Evolutionary conservation across 805 yeast genomes (phyloP).

Genomic region (Blastobotrys attinorum): DNA sequence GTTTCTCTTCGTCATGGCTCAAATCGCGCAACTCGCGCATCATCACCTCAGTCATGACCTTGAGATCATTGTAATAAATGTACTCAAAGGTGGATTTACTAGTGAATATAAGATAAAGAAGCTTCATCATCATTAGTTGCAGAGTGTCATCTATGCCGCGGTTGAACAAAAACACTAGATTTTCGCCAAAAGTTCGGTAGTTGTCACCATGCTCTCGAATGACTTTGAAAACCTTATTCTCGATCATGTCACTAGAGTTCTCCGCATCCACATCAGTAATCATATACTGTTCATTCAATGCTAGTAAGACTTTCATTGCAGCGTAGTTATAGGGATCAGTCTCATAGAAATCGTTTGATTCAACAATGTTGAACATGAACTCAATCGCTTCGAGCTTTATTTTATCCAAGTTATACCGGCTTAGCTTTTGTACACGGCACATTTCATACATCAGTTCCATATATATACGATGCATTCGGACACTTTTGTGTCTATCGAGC

Average conservation of each 20-base stretch:
- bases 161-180: constrained; percentile 67
- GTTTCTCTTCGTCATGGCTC: constrained; percentile 47
- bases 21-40: constrained; percentile 70
- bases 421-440: constrained; percentile 43
- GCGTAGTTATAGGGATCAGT: constrained; percentile 52
- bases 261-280: constrained; percentile 34
- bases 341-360: constrained; percentile 25
- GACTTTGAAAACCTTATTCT: constrained; percentile 43
- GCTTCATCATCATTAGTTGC: constrained; percentile 71
- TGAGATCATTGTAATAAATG: constrained; percentile 75
- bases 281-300: constrained; percentile 84
- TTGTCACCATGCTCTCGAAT: constrained; percentile 38
- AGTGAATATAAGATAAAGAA: constrained; percentile 67
- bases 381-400: constrained; percentile 41
- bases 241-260: background rate
- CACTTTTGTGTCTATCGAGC: constrained; percentile 29
- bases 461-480: constrained; percentile 36
- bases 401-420: constrained; percentile 33
- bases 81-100: constrained; percentile 54
- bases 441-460: constrained; percentile 49
- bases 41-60: constrained; percentile 75
- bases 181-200: constrained; percentile 54
- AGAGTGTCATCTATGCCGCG: constrained; percentile 60
- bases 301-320: constrained; percentile 61
- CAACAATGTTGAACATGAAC: constrained; percentile 41